phyloP scores from a whole-genome alignment of 208 protist genomes.

The Wallacemonas sp. region DNA sequence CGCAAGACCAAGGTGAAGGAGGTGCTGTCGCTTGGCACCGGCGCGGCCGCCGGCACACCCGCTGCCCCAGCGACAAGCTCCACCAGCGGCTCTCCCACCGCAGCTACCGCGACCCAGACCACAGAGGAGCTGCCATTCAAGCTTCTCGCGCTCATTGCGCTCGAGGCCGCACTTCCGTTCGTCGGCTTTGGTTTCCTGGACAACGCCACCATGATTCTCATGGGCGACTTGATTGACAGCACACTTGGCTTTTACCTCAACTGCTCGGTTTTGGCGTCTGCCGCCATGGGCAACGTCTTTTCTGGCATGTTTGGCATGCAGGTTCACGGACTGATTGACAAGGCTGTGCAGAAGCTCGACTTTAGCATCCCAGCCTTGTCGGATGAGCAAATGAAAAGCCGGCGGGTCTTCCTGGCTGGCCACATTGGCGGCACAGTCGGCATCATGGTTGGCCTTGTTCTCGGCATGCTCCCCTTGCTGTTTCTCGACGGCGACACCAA shows the following conservation, averaged over 20 bases:
- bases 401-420: constrained; percentile 82
- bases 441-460: constrained; percentile 83
- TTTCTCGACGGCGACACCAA: constrained; percentile 69
- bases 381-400: constrained; percentile 83
- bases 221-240: constrained; percentile 88
- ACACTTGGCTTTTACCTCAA: constrained; percentile 88
- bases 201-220: constrained; percentile 91
- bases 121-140: constrained; percentile 43
- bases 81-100: background rate
- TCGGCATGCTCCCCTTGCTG: constrained; percentile 88
- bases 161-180: constrained; percentile 87
- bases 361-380: constrained; percentile 74
- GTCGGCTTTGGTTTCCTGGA: constrained; percentile 93
- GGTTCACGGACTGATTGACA: constrained; percentile 89
- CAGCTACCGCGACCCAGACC: background rate
- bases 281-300: constrained; percentile 91
- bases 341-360: constrained; percentile 79
- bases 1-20: constrained; percentile 33
- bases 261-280: constrained; percentile 89
- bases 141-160: constrained; percentile 68
- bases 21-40: background rate
- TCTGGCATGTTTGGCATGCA: constrained; percentile 91
- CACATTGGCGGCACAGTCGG: constrained; percentile 89
- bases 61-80: background rate
- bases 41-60: constrained; percentile 15